These are phyloP conservation scores for Cyanidium caldarium DNA, from an alignment of 23 red algal genomes.

Conservation along the genomic window DNA sequence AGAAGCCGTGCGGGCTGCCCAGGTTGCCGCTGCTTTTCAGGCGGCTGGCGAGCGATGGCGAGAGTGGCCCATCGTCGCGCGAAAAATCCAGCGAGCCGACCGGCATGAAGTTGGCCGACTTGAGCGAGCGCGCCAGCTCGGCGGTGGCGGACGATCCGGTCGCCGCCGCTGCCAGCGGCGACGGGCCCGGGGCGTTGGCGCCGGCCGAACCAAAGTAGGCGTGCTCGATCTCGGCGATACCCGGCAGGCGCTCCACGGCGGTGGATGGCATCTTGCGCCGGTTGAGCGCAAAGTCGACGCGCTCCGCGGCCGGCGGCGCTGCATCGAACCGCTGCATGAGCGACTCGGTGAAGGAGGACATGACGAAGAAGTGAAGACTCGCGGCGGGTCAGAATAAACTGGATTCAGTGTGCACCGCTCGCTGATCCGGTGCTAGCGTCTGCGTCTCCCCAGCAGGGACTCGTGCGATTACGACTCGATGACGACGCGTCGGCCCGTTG, in stretches of 20 bases:
- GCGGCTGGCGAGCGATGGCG: constrained; percentile 17
- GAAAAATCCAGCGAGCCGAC: constrained; percentile 2
- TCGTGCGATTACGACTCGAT: too few species aligned
- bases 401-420: too few species aligned
- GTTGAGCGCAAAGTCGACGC: constrained; percentile 52
- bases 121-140: neutral
- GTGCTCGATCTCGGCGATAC: constrained; percentile 21
- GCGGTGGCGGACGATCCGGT: constrained; percentile 58
- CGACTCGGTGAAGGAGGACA: constrained; percentile 5
- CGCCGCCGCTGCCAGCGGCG: constrained; percentile 53
- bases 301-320: neutral
- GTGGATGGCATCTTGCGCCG: constrained; percentile 48
- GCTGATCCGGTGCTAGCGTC: too few species aligned
- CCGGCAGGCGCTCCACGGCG: constrained; percentile 46
- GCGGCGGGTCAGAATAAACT: too few species aligned
- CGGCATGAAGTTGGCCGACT: neutral
- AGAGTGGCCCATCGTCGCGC: constrained; percentile 7
- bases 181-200: neutral
- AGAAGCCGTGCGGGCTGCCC: constrained; percentile 28
- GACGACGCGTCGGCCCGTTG: too few species aligned
- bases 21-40: neutral
- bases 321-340: neutral
- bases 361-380: too few species aligned
- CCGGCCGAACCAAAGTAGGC: constrained; percentile 14
- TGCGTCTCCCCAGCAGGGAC: too few species aligned